These are phyloP conservation scores for Penicillium sp. DNA, from an alignment of 2,329 filamentous ascomycete species.

Conservation along the genomic window DNA sequence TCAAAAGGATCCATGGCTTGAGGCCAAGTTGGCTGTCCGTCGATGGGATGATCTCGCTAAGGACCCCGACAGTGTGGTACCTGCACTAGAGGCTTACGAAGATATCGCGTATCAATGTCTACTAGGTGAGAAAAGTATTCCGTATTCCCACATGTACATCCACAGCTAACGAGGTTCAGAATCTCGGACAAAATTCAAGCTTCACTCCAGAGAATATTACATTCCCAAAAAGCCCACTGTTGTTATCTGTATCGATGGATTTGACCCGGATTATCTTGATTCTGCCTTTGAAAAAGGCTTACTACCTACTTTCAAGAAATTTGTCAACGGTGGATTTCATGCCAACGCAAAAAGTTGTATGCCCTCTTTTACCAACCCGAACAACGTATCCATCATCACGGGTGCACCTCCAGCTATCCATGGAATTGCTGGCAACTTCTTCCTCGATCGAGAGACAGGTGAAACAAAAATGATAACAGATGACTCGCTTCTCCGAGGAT, in stretches of 20 bases:
- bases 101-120: slow-evolving; percentile 23
- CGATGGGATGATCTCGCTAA: slow-evolving; percentile 35
- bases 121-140: slow-evolving; percentile 5
- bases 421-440: slow-evolving; percentile 52
- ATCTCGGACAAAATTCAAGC: slow-evolving; percentile 21
- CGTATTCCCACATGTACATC: neutral
- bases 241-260: slow-evolving; percentile 50
- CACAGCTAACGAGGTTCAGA: slow-evolving; percentile 4
- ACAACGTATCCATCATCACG: slow-evolving; percentile 53
- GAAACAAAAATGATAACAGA: slow-evolving; percentile 49
- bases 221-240: slow-evolving; percentile 43
- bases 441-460: slow-evolving; percentile 44
- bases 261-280: slow-evolving; percentile 48
- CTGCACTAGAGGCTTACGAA: slow-evolving; percentile 28
- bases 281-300: slow-evolving; percentile 40
- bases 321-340: slow-evolving; percentile 44
- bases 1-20: slow-evolving; percentile 31
- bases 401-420: slow-evolving; percentile 45
- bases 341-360: slow-evolving; percentile 45
- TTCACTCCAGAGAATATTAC: slow-evolving; percentile 37
- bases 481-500: slow-evolving; percentile 45
- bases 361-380: slow-evolving; percentile 53
- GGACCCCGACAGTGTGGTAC: slow-evolving; percentile 24
- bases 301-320: slow-evolving; percentile 38
- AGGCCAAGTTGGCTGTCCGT: slow-evolving; percentile 30